Conservation (phyloP, 768 basidiomycete species). For the Amylocystis lapponica region DNA sequence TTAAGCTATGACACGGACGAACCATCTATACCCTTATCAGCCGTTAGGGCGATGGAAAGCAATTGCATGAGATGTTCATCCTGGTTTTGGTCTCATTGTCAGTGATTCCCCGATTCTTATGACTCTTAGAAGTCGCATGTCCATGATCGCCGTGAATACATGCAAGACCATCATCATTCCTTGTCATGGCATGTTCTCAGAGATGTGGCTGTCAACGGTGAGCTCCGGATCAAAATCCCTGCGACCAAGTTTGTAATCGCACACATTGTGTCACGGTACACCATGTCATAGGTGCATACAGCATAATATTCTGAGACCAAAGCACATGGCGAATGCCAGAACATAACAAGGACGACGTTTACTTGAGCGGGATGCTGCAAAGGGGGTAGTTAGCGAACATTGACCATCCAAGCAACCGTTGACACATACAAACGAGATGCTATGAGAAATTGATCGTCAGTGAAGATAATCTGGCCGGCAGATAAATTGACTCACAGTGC, state of each 20-base stretch:
- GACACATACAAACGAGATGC: constrained; percentile 69
- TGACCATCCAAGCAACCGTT: constrained; percentile 8
- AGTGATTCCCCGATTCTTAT: too few relatives aligned
- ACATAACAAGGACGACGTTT: constrained; percentile 34
- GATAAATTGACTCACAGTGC: constrained; percentile 55
- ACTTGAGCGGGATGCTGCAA: constrained; percentile 91
- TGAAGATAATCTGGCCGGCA: constrained; percentile 4
- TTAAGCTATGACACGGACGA: constrained; percentile 17
- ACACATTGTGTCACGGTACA: too few relatives aligned
- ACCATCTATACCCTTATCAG: constrained; percentile 16
- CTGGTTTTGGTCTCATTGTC: too few relatives aligned
- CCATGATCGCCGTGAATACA: too few relatives aligned
- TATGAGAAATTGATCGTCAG: constrained; percentile 23
- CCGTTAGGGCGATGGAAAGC: constrained; percentile 13
- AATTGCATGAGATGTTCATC: constrained; percentile 4
- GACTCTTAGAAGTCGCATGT: too few relatives aligned
- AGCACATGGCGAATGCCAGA: constrained; percentile 24
- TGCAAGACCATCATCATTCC: too few relatives aligned
- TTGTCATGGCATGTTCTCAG: too few relatives aligned
- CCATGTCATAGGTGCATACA: constrained; percentile 26
- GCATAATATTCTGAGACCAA: constrained; percentile 34
- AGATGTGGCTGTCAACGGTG: too few relatives aligned
- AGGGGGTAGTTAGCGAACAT: background rate
- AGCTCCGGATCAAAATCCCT: too few relatives aligned
- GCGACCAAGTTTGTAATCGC: too few relatives aligned